phyloP scores from a whole-genome alignment of 345 rosid species.

The Bruguiera sexangula region DNA sequence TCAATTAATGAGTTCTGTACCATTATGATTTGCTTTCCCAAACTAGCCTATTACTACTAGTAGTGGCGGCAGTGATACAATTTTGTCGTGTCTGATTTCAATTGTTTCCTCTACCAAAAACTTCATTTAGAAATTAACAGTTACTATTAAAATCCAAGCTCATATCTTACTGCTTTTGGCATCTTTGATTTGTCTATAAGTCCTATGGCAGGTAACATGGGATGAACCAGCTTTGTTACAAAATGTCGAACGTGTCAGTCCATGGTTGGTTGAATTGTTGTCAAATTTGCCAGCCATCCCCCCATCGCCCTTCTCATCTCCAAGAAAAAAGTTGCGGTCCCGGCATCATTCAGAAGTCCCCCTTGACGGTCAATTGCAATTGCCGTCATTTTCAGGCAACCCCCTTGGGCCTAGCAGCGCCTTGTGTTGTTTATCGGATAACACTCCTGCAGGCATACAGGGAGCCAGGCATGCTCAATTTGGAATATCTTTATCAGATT shows the following conservation, averaged over 20 bases:
- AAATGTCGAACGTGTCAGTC: slow-evolving; percentile 83
- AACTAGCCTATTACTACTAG: too few relatives aligned
- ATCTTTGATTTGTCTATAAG: not conserved
- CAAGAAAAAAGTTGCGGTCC: slow-evolving; percentile 77
- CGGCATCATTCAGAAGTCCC: slow-evolving; percentile 57
- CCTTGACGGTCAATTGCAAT: slow-evolving; percentile 46
- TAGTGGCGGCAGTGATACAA: too few relatives aligned
- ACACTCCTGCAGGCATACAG: slow-evolving; percentile 98
- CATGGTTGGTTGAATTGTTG: slow-evolving; percentile 94
- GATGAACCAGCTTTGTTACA: slow-evolving; percentile 97
- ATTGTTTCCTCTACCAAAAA: too few relatives aligned
- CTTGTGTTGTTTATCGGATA: slow-evolving; percentile 58
- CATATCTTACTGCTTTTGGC: not conserved
- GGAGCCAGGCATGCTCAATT: slow-evolving; percentile 99
- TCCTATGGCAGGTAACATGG: slow-evolving; percentile 68
- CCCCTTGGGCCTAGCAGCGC: slow-evolving; percentile 60
- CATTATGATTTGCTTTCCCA: slow-evolving; percentile 8
- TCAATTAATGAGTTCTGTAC: slow-evolving; percentile 5
- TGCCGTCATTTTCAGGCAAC: slow-evolving; percentile 67
- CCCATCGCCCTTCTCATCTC: slow-evolving; percentile 72
- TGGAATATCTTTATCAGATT: slow-evolving; percentile 69
- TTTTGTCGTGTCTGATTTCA: too few relatives aligned
- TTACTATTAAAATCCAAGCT: not conserved
- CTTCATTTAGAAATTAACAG: too few relatives aligned
- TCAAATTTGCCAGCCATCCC: slow-evolving; percentile 68